Evolutionary conservation across 441 rosid genomes (phyloP).

Genomic region (Croton laevigatus): DNA sequence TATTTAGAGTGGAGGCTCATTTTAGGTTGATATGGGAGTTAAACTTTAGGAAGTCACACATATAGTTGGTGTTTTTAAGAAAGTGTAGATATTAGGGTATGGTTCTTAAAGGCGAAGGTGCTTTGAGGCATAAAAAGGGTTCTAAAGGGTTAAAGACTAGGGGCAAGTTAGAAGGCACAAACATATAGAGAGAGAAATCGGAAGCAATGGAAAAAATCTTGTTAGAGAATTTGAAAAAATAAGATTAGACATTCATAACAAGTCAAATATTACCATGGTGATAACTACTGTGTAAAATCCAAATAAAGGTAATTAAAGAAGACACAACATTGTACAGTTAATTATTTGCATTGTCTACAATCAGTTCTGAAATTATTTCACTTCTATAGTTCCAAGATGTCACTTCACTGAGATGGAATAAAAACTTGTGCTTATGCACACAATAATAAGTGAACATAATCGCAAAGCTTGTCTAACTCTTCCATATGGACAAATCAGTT

Average conservation of each 20-base stretch:
- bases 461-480: background rate
- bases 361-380: too few relatives aligned
- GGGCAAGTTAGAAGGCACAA: background rate
- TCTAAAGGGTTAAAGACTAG: background rate
- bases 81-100: background rate
- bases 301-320: background rate
- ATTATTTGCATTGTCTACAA: background rate
- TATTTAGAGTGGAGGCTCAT: background rate
- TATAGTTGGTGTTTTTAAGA: background rate
- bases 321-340: background rate
- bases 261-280: background rate
- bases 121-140: background rate
- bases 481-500: background rate
- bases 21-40: conserved; percentile 3
- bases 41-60: background rate
- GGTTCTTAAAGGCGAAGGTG: background rate
- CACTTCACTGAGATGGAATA: background rate
- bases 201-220: background rate
- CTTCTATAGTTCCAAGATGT: background rate
- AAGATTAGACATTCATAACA: background rate
- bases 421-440: background rate
- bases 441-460: background rate
- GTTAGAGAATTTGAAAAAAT: background rate
- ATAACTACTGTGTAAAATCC: background rate
- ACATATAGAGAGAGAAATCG: background rate